These are phyloP conservation scores for Pichia kluyveri DNA, from an alignment of 805 yeast species.

Conservation along the genomic window DNA sequence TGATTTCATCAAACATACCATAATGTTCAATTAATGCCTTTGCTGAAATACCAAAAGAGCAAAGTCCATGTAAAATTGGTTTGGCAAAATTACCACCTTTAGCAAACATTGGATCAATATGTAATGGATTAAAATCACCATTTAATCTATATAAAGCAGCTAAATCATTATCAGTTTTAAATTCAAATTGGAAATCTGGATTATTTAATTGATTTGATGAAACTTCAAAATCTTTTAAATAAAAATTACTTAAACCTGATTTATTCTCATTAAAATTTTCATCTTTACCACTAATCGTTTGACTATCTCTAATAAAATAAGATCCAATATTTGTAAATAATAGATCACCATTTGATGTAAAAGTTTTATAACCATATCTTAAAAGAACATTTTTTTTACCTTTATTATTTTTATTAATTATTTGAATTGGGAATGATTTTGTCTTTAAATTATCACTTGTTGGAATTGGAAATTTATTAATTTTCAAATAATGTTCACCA, in stretches of 20 bases:
- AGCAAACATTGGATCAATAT: constrained; percentile 88
- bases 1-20: constrained; percentile 77
- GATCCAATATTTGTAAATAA: constrained; percentile 78
- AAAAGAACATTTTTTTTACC: constrained; percentile 59
- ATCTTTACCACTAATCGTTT: constrained; percentile 44
- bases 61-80: constrained; percentile 91
- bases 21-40: constrained; percentile 69
- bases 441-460: constrained; percentile 57
- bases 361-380: constrained; percentile 63
- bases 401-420: constrained; percentile 61
- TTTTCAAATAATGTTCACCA: constrained; percentile 87
- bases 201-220: constrained; percentile 21
- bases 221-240: constrained; percentile 52
- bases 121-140: constrained; percentile 93
- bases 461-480: constrained; percentile 72
- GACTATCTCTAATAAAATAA: constrained; percentile 70
- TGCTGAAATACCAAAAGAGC: constrained; percentile 74
- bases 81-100: constrained; percentile 73
- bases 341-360: constrained; percentile 55
- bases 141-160: constrained; percentile 87
- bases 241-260: constrained; percentile 35
- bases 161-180: constrained; percentile 56
- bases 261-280: constrained; percentile 36
- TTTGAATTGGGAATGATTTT: constrained; percentile 57
- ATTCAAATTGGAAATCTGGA: constrained; percentile 60